Base-by-base conservation (phyloP, 768 basidiomycete genomes). In the Psilocybe azurescens region DNA sequence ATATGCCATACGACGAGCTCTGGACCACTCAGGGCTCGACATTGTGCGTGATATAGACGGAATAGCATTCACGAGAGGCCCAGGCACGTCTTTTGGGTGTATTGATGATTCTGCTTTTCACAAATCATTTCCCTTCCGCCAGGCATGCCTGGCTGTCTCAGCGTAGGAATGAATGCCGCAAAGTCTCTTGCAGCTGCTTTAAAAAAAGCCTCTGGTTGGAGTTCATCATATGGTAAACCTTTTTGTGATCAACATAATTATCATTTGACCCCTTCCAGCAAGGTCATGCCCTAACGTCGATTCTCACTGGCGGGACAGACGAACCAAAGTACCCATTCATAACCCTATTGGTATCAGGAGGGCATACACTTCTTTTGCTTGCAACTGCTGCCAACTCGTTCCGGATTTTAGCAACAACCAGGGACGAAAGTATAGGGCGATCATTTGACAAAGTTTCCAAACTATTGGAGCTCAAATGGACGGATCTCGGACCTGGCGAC, bases 161-260 rank as follows among this genome's bases (percentile, higher is more conserved):
- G 84, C 28, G 90, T 94, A 3, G 87, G 88, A 48, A 86, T 87
- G 9, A 91, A 91, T 62, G 89, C 93, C 5, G 94, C 94, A n/a
- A 93, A 93, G 72, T 86, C 88, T 0, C 78, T 99, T 2, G 94
- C 95, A 0, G 90, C 93, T 0, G 88, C 88, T 0, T 78, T 86
- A 11, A 80, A 83, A 83, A 46, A 92, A 94, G 68, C 95, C 95
- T 0, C 61, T 97, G 3, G 84, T 97, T 2, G 95, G 95, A 3
- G 93, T 97, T 5, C 94, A 98, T 75, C 96, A 99, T 69, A 99
- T 98, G 96, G 95, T 94, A 44, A 44, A 39, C 51, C 79, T 70
- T 44, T n/a, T 57, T 44, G 46, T 59, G 38, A 9, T 53, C 20
- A 46, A 41, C 36, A 41, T 16, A 46, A 14, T 1, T 30, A 55